A percentile compares a stretch with the other conserved stretches of the same genome.
Evolutionary conservation across 192 early-diverging fungal species (phyloP).

Genomic region (Phlyctochytrium arcticum): DNA sequence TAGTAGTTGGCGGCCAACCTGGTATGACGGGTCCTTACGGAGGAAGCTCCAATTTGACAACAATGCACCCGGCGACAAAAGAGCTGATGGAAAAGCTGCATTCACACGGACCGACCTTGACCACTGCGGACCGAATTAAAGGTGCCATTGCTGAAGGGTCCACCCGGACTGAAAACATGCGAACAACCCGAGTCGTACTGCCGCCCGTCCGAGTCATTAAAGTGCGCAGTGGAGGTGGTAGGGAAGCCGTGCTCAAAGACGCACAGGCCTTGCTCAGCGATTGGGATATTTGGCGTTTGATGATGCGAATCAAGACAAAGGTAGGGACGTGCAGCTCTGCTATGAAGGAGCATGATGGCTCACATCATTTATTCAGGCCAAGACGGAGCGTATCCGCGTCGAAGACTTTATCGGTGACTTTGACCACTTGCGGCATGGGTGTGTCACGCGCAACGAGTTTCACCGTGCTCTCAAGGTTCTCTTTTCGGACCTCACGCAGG

Average conservation of each 20-base stretch:
- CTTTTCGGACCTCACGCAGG: conserved; percentile 30
- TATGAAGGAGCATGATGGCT: background rate
- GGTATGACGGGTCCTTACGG: too few relatives aligned
- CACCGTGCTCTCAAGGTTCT: conserved; percentile 45
- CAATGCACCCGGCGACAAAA: too few relatives aligned
- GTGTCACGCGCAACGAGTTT: conserved; percentile 48
- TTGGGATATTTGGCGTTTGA: conserved; percentile 27
- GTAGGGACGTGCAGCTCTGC: background rate
- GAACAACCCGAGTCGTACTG: background rate
- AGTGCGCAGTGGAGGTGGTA: background rate
- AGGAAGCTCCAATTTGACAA: too few relatives aligned
- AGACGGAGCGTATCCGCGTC: conserved; percentile 53
- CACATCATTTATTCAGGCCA: conserved; percentile 27
- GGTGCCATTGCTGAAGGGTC: background rate
- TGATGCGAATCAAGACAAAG: conserved; percentile 48
- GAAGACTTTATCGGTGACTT: conserved; percentile 54
- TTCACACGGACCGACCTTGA: too few relatives aligned
- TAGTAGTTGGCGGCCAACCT: background rate
- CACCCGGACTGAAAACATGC: background rate
- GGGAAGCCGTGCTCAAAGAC: background rate
- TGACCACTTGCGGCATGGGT: conserved; percentile 48
- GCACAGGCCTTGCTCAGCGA: conserved; percentile 3
- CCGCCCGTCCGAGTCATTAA: background rate
- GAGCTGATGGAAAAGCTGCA: too few relatives aligned
- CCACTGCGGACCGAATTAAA: background rate